phyloP scores from a whole-genome alignment of 2,329 filamentous ascomycete species.

The Westerdykella aurantiaca region DNA sequence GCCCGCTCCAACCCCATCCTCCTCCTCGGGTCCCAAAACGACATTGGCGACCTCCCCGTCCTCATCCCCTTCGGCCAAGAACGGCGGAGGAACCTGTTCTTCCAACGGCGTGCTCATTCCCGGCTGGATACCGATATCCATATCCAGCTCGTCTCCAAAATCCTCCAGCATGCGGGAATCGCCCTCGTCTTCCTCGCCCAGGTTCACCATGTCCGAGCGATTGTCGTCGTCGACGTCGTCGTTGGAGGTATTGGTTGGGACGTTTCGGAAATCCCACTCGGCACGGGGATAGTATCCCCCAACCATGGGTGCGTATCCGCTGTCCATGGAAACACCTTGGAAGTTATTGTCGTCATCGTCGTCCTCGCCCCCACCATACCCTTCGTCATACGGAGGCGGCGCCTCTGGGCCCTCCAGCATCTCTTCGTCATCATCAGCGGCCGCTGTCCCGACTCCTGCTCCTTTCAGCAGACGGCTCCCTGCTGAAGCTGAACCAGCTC shows the following conservation, averaged over 20 bases:
- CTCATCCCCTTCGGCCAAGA: conserved; percentile 6
- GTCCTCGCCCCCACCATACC: conserved; percentile 11
- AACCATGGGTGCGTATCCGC: conserved; percentile 9
- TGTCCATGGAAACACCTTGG: conserved; percentile 5
- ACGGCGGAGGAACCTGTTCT: conserved; percentile 9
- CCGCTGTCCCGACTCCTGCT: conserved; percentile 31
- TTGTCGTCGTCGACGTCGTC: conserved; percentile 14
- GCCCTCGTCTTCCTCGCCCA: conserved; percentile 20
- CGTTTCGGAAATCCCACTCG: conserved; percentile 19
- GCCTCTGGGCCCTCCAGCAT: background rate
- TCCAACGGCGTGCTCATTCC: conserved; percentile 19
- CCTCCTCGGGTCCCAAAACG: conserved; percentile 5
- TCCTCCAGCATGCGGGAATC: conserved; percentile 21
- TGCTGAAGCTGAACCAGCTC: conserved; percentile 31
- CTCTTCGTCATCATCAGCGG: conserved; percentile 16
- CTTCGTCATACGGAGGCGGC: conserved; percentile 18
- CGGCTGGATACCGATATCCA: conserved; percentile 5
- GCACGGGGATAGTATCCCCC: conserved; percentile 7
- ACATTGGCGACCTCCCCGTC: conserved; percentile 22
- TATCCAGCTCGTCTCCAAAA: conserved; percentile 24
- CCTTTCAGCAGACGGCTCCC: conserved; percentile 30
- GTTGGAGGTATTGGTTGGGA: conserved; percentile 3
- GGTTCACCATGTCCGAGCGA: conserved; percentile 15
- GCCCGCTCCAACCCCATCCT: background rate
- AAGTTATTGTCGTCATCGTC: conserved; percentile 14